phyloP scores from a whole-genome alignment of 163 green algal species.

The Scenedesmus sp. region DNA sequence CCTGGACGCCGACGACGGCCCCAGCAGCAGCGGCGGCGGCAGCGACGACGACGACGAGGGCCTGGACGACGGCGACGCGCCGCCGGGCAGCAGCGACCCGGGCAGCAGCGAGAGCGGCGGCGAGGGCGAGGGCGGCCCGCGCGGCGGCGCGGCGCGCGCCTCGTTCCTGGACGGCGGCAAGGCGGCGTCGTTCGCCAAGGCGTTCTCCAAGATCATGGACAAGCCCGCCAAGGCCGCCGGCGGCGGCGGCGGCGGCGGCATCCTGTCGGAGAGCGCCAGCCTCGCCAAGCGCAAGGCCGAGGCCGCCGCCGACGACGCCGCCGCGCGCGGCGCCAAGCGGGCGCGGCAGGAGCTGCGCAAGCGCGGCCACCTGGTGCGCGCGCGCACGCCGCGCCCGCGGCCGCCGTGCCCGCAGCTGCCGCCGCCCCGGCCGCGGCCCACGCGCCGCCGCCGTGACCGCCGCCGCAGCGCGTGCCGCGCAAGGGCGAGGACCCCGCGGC shows the following conservation, averaged over 20 bases:
- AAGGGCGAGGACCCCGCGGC: conserved; percentile 73
- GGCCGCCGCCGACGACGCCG: conserved; percentile 62
- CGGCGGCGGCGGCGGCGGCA: conserved; percentile 6
- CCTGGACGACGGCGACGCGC: too few species aligned
- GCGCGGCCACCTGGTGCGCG: conserved; percentile 64
- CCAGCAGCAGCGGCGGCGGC: background rate
- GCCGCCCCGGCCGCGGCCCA: background rate
- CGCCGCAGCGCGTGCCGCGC: conserved; percentile 46
- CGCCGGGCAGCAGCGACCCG: conserved; percentile 26
- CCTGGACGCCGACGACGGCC: background rate
- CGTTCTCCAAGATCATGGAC: conserved; percentile 74
- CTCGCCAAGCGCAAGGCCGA: conserved; percentile 72
- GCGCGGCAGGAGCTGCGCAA: conserved; percentile 70
- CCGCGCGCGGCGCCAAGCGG: conserved; percentile 60
- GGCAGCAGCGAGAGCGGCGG: conserved; percentile 4
- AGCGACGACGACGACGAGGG: background rate
- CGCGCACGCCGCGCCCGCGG: background rate
- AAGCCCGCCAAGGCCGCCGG: conserved; percentile 41
- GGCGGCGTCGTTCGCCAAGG: conserved; percentile 70
- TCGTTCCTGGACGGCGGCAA: conserved; percentile 68
- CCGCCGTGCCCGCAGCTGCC: background rate
- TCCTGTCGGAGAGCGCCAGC: conserved; percentile 57
- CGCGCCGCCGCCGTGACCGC: background rate
- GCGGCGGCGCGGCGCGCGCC: conserved; percentile 8
- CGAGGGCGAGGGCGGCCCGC: conserved; percentile 1